phyloP scores from a whole-genome alignment of 495 filamentous ascomycete genomes.

The Aspergillus mulundensis region DNA sequence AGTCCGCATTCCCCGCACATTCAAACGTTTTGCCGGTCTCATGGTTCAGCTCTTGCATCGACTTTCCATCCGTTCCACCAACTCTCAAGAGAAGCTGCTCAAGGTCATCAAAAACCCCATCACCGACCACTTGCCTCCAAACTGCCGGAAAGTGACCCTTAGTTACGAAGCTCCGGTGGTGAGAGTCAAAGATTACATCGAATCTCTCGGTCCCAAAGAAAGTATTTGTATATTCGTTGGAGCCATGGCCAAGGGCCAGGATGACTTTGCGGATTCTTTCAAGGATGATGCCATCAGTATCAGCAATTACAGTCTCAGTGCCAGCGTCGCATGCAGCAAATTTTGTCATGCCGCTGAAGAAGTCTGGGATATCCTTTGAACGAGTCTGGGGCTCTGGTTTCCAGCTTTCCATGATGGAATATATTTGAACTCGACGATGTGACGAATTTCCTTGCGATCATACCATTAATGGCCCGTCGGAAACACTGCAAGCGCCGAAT shows the following conservation, averaged over 20 bases:
- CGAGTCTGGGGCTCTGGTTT: constrained; percentile 4
- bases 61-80: constrained; percentile 89
- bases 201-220: constrained; percentile 70
- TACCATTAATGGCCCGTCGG: constrained; percentile 9
- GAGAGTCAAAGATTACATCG: constrained; percentile 82
- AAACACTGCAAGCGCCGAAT: constrained; percentile 3
- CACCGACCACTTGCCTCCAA: constrained; percentile 90
- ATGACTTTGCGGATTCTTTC: constrained; percentile 90
- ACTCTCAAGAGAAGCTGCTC: constrained; percentile 93
- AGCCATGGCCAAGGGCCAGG: constrained; percentile 94
- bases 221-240: constrained; percentile 97
- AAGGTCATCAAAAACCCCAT: constrained; percentile 98
- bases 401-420: constrained; percentile 9
- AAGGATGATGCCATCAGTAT: constrained; percentile 98
- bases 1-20: constrained; percentile 93
- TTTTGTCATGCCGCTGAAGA: constrained; percentile 99
- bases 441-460: constrained; percentile 36
- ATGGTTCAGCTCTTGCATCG: constrained; percentile 99
- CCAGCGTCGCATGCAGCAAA: constrained; percentile 97
- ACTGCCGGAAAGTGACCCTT: constrained; percentile 95
- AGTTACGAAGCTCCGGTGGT: constrained; percentile 88
- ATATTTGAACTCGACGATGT: constrained; percentile 26
- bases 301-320: constrained; percentile 94
- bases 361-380: constrained; percentile 84
- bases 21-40: constrained; percentile 96